Conservation (phyloP, 441 rosid species). For the Arabidopsis hybrid region DNA sequence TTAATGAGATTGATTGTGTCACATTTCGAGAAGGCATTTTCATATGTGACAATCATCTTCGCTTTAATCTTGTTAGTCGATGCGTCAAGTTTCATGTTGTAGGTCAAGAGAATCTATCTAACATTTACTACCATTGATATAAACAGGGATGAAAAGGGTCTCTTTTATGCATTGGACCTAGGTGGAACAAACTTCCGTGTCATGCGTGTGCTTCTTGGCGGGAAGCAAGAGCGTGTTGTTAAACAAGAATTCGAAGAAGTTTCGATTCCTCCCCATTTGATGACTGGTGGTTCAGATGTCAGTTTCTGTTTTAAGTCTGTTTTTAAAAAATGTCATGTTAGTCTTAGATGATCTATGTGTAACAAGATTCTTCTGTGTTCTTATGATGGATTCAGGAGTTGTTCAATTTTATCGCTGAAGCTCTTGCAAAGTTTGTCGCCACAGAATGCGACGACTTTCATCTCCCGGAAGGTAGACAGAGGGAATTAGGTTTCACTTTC, state of each 20-base stretch:
- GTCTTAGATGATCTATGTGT: slow-evolving; percentile 11
- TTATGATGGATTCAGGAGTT: slow-evolving; percentile 61
- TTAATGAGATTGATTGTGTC: background rate
- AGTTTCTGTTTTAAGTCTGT: slow-evolving; percentile 40
- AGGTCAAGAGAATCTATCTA: background rate
- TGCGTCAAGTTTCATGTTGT: background rate
- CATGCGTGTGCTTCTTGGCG: slow-evolving; percentile 80
- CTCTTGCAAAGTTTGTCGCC: slow-evolving; percentile 82
- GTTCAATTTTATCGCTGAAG: slow-evolving; percentile 74
- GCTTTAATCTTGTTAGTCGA: background rate
- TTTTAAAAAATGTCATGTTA: background rate
- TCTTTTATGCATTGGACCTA: slow-evolving; percentile 92
- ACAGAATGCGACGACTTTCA: slow-evolving; percentile 70
- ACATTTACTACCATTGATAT: background rate
- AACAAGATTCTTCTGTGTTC: background rate
- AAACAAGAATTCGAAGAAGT: slow-evolving; percentile 85
- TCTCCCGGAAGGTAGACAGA: slow-evolving; percentile 64
- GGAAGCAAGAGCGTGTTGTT: slow-evolving; percentile 63
- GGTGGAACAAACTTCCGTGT: slow-evolving; percentile 99
- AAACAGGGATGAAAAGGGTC: slow-evolving; percentile 77
- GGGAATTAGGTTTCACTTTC: slow-evolving; percentile 94
- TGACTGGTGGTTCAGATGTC: slow-evolving; percentile 81
- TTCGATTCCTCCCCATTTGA: slow-evolving; percentile 90
- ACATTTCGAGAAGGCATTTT: background rate
- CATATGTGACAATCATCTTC: no score